A percentile compares a stretch with the other conserved stretches of the same genome.
phyloP scores from a whole-genome alignment of 495 filamentous ascomycete genomes.

The Penicillium diatomitis region DNA sequence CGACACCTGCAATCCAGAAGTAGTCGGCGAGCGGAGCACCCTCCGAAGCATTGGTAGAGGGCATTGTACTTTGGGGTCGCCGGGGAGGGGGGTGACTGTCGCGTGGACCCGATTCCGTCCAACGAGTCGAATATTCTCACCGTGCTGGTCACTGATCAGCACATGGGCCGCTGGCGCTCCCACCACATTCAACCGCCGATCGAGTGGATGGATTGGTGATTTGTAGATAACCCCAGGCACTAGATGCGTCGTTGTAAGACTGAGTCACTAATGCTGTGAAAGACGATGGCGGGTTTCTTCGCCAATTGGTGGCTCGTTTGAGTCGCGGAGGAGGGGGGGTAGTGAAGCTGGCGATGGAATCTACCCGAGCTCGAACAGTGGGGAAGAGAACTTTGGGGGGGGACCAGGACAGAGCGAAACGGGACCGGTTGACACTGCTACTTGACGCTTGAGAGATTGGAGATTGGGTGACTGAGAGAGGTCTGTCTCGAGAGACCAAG shows the following conservation, averaged over 20 bases:
- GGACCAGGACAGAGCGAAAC: too few species aligned
- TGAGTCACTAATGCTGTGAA: too few species aligned
- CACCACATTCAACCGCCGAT: slow-evolving; percentile 13
- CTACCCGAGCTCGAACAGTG: too few species aligned
- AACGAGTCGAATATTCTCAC: slow-evolving; percentile 4
- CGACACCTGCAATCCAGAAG: slow-evolving; percentile 96
- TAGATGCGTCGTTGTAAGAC: too few species aligned
- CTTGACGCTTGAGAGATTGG: too few species aligned
- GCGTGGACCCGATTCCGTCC: slow-evolving; percentile 8
- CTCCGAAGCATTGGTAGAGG: slow-evolving; percentile 23
- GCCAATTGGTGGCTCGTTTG: not conserved
- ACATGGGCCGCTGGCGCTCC: slow-evolving; percentile 20
- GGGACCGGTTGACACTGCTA: too few species aligned
- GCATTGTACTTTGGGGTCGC: slow-evolving; percentile 7
- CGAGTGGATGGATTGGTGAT: slow-evolving; percentile 1
- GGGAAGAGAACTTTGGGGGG: too few species aligned
- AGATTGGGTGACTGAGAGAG: too few species aligned
- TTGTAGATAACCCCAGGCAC: not conserved
- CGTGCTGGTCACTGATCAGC: slow-evolving; percentile 21
- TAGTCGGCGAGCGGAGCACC: slow-evolving; percentile 89
- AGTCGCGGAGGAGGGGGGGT: not conserved
- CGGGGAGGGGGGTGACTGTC: slow-evolving; percentile 5
- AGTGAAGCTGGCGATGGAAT: too few species aligned
- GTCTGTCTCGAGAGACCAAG: too few species aligned
- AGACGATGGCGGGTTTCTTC: too few species aligned